Evolutionary conservation across 1,139 yeast genomes (phyloP), one percentile per base, ranked within the genome.

Genomic region (Lodderomyces elongisporus): DNA sequence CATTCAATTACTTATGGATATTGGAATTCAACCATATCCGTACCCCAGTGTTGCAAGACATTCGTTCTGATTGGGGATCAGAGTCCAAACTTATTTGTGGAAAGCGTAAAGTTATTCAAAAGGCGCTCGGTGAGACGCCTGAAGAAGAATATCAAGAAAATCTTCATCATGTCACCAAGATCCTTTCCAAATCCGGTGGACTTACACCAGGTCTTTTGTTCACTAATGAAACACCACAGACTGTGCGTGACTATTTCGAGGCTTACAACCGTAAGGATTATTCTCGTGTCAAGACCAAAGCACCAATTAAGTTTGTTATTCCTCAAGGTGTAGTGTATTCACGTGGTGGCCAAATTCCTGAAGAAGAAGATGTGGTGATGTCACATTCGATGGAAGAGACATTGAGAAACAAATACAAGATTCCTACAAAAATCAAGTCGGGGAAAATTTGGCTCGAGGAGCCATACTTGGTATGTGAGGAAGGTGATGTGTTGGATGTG

Each of bases 301-400:
- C 95, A 4, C 95, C 97, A 36, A 65, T 89, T 45, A 79, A 84
- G 38, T 88, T 91, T 60, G 73, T 76, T 6, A 72, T 91, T 33
- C 97, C 98, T 21, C 88, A 73, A 39, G 99, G 99, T 25, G 70
- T 87, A 37, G 82, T 91, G 9, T 89, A 87, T 58, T 85, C 97
- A 12, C 79, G 96, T 57, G 99, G 96, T 48, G 98, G 98, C 14
- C 95, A 85, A 62, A 66, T 89, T 37, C 73, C 96, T 21, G 64
- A 59, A 17, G 96, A 88, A 55, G 97, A 91, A 47, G 99, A 91
- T 58, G 91, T 91, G 14, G 96, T 96, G 48, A 79, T 91, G 85
- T 82, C 94, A 9, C 98, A 91, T 56, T 87, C 97, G 4, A 70
- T 93, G 62, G 98, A 91, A 63, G 87, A 88, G 48, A 85, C 95